Conservation (phyloP, 1,139 yeast species). For the Komagataea norvegica region DNA sequence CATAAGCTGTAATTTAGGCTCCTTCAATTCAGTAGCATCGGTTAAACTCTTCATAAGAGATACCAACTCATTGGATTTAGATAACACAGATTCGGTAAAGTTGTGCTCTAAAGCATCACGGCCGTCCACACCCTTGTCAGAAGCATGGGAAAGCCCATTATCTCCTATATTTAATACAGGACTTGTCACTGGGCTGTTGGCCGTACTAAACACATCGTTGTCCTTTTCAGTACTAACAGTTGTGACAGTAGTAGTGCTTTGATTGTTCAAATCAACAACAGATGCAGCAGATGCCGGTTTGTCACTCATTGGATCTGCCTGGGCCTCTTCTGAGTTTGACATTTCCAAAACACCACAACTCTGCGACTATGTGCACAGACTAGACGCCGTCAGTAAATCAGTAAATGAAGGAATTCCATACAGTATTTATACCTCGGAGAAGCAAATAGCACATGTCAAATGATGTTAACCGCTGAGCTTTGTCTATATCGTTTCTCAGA, state of each 20-base stretch:
- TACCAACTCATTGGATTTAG: slow-evolving; percentile 8
- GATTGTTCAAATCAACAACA: slow-evolving; percentile 5
- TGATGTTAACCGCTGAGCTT: slow-evolving; percentile 1
- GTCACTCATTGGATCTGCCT: too few relatives aligned
- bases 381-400: too few relatives aligned
- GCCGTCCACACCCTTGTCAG: too few relatives aligned
- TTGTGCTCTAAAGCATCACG: background rate
- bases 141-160: too few relatives aligned
- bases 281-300: background rate
- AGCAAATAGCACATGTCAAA: too few relatives aligned
- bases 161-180: slow-evolving; percentile 9
- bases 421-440: background rate
- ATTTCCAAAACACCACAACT: too few relatives aligned
- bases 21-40: background rate
- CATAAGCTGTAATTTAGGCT: background rate
- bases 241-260: slow-evolving; percentile 13
- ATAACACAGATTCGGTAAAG: slow-evolving; percentile 4
- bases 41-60: slow-evolving; percentile 9
- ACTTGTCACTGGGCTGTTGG: slow-evolving; percentile 10
- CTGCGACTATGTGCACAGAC: too few relatives aligned
- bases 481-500: background rate
- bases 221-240: slow-evolving; percentile 9
- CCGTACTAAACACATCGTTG: slow-evolving; percentile 5
- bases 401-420: too few relatives aligned
- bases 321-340: too few relatives aligned